These are phyloP conservation scores for Austroboletus eburneus DNA, from an alignment of 768 basidiomycete species.

Conservation along the genomic window DNA sequence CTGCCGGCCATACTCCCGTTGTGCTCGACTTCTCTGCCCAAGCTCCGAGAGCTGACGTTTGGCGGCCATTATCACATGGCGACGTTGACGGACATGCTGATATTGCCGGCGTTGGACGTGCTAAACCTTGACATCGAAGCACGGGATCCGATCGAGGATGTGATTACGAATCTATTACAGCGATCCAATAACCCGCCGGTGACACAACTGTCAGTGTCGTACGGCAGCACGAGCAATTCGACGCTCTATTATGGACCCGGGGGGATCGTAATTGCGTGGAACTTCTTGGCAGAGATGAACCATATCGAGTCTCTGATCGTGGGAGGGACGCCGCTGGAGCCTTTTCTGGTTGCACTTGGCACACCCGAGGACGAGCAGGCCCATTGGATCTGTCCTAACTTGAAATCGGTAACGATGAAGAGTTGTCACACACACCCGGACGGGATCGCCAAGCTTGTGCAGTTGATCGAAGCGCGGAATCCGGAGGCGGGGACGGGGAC, in stretches of 20 bases:
- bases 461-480: conserved; percentile 69
- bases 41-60: conserved; percentile 52
- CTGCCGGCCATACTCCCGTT: conserved; percentile 63
- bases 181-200: conserved; percentile 59
- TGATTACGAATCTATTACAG: conserved; percentile 54
- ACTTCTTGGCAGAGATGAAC: conserved; percentile 56
- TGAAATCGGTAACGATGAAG: conserved; percentile 57
- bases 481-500: conserved; percentile 40
- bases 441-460: conserved; percentile 63
- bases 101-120: conserved; percentile 52
- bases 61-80: conserved; percentile 67
- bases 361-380: conserved; percentile 55
- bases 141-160: conserved; percentile 72
- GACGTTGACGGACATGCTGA: conserved; percentile 56
- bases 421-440: conserved; percentile 64
- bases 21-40: conserved; percentile 45
- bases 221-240: conserved; percentile 38
- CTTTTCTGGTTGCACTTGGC: conserved; percentile 53
- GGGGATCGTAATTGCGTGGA: conserved; percentile 62
- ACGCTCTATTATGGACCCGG: conserved; percentile 57
- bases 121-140: conserved; percentile 69
- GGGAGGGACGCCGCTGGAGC: conserved; percentile 63
- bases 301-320: conserved; percentile 57
- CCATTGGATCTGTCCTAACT: conserved; percentile 61
- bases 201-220: conserved; percentile 58